Base-by-base conservation (phyloP, 148 eudicot species). In the Rhododendron griersonianum region DNA sequence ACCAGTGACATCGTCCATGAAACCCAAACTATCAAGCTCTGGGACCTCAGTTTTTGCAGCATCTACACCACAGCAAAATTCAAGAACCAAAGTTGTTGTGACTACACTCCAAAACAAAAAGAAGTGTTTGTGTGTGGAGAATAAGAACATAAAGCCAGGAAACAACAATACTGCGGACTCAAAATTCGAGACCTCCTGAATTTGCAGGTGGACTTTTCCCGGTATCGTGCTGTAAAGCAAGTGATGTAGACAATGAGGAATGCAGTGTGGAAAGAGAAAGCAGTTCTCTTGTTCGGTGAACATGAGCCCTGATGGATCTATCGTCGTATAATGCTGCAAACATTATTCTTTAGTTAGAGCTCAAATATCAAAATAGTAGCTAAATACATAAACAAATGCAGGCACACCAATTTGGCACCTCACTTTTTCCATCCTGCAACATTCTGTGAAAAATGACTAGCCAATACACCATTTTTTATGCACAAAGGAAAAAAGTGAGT, bases 221-320 rank as follows among this genome's bases (percentile, higher is more conserved):
- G 16, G 89, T 87, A 86, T 95, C 99, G 86, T 98, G 98, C 88
- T 95, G 96, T 83, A 94, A 83, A 37, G 99, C 97, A 87, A 98
- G 98, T 81, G 94, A 91, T 11, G 99, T 94, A 79, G 99, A 95
- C 79, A 95, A 88, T 13, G 99, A 98, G 37, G 98, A 93, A 86
- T 95, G 99, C 89, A 95, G 87, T 41, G 94, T 87, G 74, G 98
- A 93, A 90, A 94, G 95, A 90, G 98, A 94, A 86, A 95, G 95
- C 89, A 98, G 91, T 85, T 98, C 99, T 89, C 98, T 89, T 0
- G 98, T 94, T 81, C 99, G 97, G 84, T 93, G 98, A 82, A 95
- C 94, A 91, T 98, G 99, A 80, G 98, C 98, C 90, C 99, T 90
- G 84, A 98, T 94, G 45, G 99, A 95, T 88, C 98, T 92, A 88